Conservation (phyloP, 2,329 filamentous ascomycete species). For the Sclerotiophoma versabilis region DNA sequence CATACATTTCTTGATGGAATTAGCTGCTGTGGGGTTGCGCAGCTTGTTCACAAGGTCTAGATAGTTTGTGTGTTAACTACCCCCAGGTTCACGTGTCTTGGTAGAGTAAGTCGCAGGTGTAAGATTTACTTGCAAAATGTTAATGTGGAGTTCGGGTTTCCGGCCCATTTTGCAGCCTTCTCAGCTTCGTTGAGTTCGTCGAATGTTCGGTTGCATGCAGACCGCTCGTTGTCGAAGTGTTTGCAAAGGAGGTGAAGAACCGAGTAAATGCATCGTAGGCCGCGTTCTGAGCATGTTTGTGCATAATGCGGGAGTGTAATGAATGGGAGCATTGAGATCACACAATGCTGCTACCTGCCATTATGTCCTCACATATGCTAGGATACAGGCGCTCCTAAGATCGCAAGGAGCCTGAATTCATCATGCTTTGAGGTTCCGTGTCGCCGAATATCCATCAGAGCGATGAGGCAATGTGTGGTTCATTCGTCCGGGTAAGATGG, state of each 20-base stretch:
- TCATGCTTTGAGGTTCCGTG: background rate
- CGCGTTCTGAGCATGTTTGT: background rate
- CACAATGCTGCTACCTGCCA: background rate
- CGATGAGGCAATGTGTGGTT: constrained; percentile 2
- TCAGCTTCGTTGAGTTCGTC: background rate
- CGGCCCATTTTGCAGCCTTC: background rate
- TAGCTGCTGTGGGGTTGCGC: background rate
- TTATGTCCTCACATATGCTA: background rate
- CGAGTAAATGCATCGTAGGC: background rate
- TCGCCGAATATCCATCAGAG: background rate
- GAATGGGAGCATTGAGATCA: background rate
- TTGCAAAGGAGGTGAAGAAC: too few relatives aligned
- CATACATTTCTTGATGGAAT: background rate
- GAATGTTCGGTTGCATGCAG: background rate
- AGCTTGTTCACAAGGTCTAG: background rate
- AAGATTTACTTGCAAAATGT: too few relatives aligned
- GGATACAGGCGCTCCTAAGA: background rate
- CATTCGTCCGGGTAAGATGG: background rate
- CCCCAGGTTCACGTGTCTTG: too few relatives aligned
- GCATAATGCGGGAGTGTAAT: background rate
- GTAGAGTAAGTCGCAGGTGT: too few relatives aligned
- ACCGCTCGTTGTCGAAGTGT: background rate
- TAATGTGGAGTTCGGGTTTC: background rate
- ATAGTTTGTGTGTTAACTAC: background rate
- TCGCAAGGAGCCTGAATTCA: background rate